Evolutionary conservation across 73 alveolate species (phyloP).

Genomic region (Uronychia binucleata): DNA sequence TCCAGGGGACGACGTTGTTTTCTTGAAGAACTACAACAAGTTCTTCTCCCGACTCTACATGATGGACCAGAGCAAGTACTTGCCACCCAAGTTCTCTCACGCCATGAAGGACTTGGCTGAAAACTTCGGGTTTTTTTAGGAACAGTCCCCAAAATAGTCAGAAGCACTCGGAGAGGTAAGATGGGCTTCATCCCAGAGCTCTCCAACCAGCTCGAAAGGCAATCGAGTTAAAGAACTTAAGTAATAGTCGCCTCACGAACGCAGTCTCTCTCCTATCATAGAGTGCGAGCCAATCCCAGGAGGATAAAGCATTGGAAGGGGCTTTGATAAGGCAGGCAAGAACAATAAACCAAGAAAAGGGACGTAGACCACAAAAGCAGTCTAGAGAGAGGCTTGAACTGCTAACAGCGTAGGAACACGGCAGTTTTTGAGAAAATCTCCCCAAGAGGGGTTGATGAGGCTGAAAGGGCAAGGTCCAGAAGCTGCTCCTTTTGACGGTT

Average conservation of each 20-base stretch:
- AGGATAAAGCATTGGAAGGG: not conserved
- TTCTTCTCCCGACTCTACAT: constrained; percentile 24
- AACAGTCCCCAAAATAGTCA: not conserved
- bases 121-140: not conserved
- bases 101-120: constrained; percentile 55
- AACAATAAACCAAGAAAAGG: not conserved
- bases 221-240: not conserved
- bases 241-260: not conserved
- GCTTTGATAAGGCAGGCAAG: not conserved
- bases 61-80: constrained; percentile 47
- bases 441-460: not conserved
- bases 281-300: not conserved
- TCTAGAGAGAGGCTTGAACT: too few relatives aligned
- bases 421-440: too few relatives aligned
- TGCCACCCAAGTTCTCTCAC: constrained; percentile 55
- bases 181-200: not conserved
- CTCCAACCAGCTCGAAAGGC: not conserved
- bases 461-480: not conserved
- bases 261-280: not conserved
- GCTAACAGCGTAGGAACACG: too few relatives aligned
- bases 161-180: not conserved
- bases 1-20: not conserved
- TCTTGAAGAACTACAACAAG: constrained; percentile 5
- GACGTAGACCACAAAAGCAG: not conserved
- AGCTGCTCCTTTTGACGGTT: not conserved